A percentile compares a stretch with the other conserved stretches of the same genome.
Conservation (phyloP, 2,329 filamentous ascomycete species). For the Curvularia eragrostidis region DNA sequence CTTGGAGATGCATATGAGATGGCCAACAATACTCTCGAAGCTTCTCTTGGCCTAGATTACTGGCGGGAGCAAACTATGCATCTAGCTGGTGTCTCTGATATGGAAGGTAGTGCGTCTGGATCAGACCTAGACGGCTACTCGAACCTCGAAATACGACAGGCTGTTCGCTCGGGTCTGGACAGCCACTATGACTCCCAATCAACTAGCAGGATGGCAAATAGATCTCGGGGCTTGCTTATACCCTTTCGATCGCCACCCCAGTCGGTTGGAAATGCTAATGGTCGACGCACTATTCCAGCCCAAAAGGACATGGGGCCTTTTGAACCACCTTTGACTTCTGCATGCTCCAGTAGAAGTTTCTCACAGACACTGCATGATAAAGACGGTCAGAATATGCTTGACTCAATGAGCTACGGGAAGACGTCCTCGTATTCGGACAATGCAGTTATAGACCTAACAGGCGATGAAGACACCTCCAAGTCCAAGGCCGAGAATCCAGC, state of each 20-base stretch:
- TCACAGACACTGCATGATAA: neutral
- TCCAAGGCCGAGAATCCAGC: neutral
- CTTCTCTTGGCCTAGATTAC: conserved; percentile 11
- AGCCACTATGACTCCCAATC: neutral
- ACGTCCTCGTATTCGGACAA: neutral
- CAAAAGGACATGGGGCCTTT: neutral
- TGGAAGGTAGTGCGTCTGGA: neutral
- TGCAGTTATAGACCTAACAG: neutral
- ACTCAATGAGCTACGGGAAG: neutral
- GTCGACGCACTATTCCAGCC: neutral
- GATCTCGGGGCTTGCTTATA: neutral
- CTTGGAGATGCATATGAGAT: conserved; percentile 22
- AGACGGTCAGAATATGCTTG: neutral
- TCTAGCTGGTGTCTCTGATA: neutral
- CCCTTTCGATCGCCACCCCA: neutral
- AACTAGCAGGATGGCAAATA: neutral
- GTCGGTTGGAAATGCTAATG: neutral
- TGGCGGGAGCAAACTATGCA: conserved; percentile 19
- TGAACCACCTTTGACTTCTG: neutral
- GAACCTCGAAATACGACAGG: neutral
- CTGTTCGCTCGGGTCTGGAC: conserved; percentile 9
- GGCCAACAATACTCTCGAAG: conserved; percentile 5
- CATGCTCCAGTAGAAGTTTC: neutral
- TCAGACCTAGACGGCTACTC: conserved; percentile 4
- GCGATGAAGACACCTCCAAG: neutral